Evolutionary conservation across 257 asterid species (phyloP), one percentile per base, ranked within the genome.

Genomic region (Scutellaria galericulata): DNA sequence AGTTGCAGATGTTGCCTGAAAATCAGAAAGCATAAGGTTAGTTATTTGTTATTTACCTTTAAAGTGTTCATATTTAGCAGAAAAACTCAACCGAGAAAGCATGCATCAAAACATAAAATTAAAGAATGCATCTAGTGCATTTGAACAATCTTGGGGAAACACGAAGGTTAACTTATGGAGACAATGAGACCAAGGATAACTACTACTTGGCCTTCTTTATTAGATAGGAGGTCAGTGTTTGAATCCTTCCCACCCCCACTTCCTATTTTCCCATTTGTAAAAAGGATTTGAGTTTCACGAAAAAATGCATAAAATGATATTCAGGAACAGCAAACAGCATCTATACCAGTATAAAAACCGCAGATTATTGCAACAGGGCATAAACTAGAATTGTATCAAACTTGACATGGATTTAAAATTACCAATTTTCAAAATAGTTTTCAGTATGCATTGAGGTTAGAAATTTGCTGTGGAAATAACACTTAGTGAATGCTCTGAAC

Each of bases 1-100:
- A 57, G 88, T 61, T 64, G 86, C 81, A 64, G 95, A 54, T 53
- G 83, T 46, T 64, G 78, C 88, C 98, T 93, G 86, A 73, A 76
- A 81, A 64, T 64, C 56, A 66, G 37, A 72, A 75, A 46, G 71
- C 42, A 44, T 65, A 22, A 67, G 71, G 60, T 51, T 41, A 22
- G 39, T 57, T 58, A 53, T 24, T 50, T 55, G 67, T 63, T 50
- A 37, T 68, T 67, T 40, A 42, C 37, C 37, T 45, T 20, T 9
- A 27, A 18, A 59, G 10, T 10, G 15, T 14, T 53, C 22, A 45
- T 50, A 57, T 27, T 22, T 15, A 67, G 72, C 71, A 50, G 18
- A 77, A 42, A 41, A 47, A 64, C 56, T 35, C 12, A 45, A 56
- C 24, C 31, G 20, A 60, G 46, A 18, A 70, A 11, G 56, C 56